These are phyloP conservation scores for Pisolithus tinctorius DNA, from an alignment of 768 basidiomycete species.

Conservation along the genomic window DNA sequence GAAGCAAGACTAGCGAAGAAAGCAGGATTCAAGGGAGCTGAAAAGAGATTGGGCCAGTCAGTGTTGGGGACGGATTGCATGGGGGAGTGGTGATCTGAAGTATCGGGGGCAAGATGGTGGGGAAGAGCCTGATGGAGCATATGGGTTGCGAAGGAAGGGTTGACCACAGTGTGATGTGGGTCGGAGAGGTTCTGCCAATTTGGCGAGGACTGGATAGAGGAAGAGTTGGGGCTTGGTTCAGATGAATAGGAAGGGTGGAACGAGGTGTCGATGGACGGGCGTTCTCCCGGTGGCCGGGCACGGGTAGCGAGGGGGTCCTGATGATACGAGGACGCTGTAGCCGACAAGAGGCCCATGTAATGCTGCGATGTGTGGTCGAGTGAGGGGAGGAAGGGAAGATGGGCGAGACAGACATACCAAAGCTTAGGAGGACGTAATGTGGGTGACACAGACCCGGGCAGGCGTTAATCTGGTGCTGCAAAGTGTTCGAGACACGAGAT, in stretches of 20 bases:
- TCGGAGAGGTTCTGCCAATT: slow-evolving; percentile 30
- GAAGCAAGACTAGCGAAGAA: slow-evolving; percentile 57
- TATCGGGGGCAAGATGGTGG: slow-evolving; percentile 10
- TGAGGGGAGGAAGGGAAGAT: not conserved
- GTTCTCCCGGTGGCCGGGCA: slow-evolving; percentile 28
- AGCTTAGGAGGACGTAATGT: slow-evolving; percentile 3
- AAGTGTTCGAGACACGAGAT: too few species aligned
- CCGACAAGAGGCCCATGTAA: slow-evolving; percentile 30
- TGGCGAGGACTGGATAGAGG: slow-evolving; percentile 29
- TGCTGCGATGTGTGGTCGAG: slow-evolving; percentile 6
- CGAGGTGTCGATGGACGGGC: slow-evolving; percentile 33
- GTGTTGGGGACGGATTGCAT: slow-evolving; percentile 22
- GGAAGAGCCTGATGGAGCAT: slow-evolving; percentile 12
- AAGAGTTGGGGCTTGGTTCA: slow-evolving; percentile 24
- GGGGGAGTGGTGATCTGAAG: slow-evolving; percentile 1
- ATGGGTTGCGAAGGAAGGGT: slow-evolving; percentile 15
- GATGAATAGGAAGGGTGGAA: slow-evolving; percentile 18
- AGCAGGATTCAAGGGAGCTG: slow-evolving; percentile 54
- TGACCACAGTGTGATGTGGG: slow-evolving; percentile 5
- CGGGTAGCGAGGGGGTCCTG: slow-evolving; percentile 20
- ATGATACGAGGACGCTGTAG: slow-evolving; percentile 22
- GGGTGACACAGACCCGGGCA: not conserved
- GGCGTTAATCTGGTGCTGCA: too few species aligned
- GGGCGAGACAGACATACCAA: not conserved
- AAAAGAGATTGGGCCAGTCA: slow-evolving; percentile 56